These are phyloP conservation scores for Fusarium globosum DNA, from an alignment of 2,329 filamentous ascomycete species.

Conservation along the genomic window DNA sequence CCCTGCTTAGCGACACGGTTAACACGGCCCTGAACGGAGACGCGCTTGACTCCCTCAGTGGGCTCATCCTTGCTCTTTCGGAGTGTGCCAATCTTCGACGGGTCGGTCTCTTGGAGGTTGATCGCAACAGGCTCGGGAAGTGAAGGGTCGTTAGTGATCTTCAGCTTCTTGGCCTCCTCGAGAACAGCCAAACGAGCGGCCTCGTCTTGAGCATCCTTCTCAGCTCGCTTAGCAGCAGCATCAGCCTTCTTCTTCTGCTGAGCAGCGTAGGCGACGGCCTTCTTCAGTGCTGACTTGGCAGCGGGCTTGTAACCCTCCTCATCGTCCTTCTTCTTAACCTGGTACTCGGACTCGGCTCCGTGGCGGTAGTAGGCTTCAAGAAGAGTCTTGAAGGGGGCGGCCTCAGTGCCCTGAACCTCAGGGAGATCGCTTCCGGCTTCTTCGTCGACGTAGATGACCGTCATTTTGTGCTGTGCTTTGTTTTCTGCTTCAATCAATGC, in stretches of 20 bases:
- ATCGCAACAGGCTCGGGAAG: slow-evolving; percentile 81
- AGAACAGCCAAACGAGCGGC: slow-evolving; percentile 39
- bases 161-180: slow-evolving; percentile 46
- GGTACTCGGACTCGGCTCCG: slow-evolving; percentile 47
- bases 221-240: slow-evolving; percentile 41
- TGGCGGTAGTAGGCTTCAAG: slow-evolving; percentile 75
- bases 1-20: slow-evolving; percentile 86
- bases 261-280: slow-evolving; percentile 42
- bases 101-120: slow-evolving; percentile 67
- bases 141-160: slow-evolving; percentile 69
- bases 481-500: slow-evolving; percentile 19
- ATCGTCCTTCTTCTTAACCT: slow-evolving; percentile 58
- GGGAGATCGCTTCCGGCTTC: slow-evolving; percentile 79
- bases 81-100: slow-evolving; percentile 47
- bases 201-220: slow-evolving; percentile 43
- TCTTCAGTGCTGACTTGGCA: slow-evolving; percentile 45
- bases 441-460: slow-evolving; percentile 70
- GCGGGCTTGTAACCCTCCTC: slow-evolving; percentile 46
- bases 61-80: slow-evolving; percentile 50
- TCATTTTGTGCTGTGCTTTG: slow-evolving; percentile 45
- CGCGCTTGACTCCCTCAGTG: slow-evolving; percentile 55
- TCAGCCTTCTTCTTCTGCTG: slow-evolving; percentile 44
- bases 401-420: slow-evolving; percentile 73
- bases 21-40: slow-evolving; percentile 84
- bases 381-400: slow-evolving; percentile 83